Evolutionary conservation across 495 filamentous ascomycete genomes (phyloP).

Genomic region (Pseudomonodictys pantanalensis): DNA sequence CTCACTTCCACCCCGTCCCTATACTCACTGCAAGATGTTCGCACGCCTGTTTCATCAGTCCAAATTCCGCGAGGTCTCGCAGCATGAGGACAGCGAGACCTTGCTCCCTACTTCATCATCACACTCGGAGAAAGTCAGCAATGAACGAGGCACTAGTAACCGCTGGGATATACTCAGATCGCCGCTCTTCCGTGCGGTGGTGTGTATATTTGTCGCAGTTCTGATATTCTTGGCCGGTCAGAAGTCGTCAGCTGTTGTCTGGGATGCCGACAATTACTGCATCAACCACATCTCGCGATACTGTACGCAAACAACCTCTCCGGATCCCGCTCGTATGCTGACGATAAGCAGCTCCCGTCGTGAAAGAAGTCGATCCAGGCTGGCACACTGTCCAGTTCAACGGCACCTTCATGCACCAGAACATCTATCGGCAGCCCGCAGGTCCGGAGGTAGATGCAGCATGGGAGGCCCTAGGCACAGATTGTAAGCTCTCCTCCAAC

Average conservation of each 20-base stretch:
- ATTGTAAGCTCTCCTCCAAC: constrained; percentile 49
- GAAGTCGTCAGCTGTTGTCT: not conserved
- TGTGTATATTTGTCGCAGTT: not conserved
- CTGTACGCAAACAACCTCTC: constrained; percentile 8
- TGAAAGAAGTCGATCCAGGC: constrained; percentile 39
- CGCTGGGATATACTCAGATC: not conserved
- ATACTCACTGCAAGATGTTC: constrained; percentile 9
- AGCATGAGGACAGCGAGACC: constrained; percentile 15
- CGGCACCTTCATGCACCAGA: constrained; percentile 53
- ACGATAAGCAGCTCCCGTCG: constrained; percentile 45
- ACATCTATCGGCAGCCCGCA: constrained; percentile 51
- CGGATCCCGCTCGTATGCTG: too few relatives aligned
- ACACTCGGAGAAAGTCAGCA: not conserved
- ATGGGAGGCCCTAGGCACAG: constrained; percentile 54
- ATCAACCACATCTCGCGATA: constrained; percentile 25
- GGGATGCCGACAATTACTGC: constrained; percentile 21
- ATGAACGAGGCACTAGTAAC: not conserved
- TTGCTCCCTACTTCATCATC: not conserved
- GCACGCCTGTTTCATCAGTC: not conserved
- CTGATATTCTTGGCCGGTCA: not conserved
- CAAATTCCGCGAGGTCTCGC: not conserved
- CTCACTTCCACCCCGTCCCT: too few relatives aligned
- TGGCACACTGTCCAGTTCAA: constrained; percentile 46
- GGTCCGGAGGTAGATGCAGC: constrained; percentile 57
- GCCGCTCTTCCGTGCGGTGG: not conserved